These are phyloP conservation scores for Ophiostoma australiae DNA, from an alignment of 2,329 filamentous ascomycete species.

Conservation along the genomic window DNA sequence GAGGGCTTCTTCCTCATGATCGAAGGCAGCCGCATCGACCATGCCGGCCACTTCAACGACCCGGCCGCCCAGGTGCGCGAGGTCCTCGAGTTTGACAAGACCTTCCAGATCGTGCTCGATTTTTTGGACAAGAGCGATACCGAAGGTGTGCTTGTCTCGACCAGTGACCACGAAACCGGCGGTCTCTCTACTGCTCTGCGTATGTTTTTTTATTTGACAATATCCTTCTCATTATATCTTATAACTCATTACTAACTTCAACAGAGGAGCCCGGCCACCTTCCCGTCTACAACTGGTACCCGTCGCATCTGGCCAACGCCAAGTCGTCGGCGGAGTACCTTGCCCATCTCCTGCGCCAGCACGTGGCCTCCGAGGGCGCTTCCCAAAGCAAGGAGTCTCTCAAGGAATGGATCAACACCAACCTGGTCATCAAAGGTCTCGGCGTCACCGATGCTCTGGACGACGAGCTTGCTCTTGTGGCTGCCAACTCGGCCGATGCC, in stretches of 20 bases:
- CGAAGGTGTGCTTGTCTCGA: constrained; percentile 77
- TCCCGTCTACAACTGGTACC: constrained; percentile 71
- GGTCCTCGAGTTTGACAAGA: constrained; percentile 88
- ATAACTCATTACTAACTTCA: no score
- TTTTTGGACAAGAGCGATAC: constrained; percentile 72
- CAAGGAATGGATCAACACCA: constrained; percentile 60
- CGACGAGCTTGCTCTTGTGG: constrained; percentile 63
- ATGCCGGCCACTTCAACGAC: constrained; percentile 83
- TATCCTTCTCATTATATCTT: no score
- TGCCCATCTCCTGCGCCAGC: constrained; percentile 54
- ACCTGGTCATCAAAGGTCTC: constrained; percentile 64
- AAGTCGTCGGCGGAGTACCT: constrained; percentile 75
- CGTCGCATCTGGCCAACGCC: constrained; percentile 66
- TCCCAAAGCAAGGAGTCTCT: constrained; percentile 33
- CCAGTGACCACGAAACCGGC: constrained; percentile 94
- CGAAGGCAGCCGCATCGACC: constrained; percentile 92
- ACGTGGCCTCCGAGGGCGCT: constrained; percentile 43
- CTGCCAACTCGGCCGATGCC: constrained; percentile 52
- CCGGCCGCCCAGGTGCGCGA: constrained; percentile 82
- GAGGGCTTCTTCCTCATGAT: constrained; percentile 99
- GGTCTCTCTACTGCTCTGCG: constrained; percentile 77
- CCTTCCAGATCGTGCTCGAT: constrained; percentile 76
- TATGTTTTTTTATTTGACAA: constrained; percentile 38
- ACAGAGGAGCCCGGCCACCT: constrained; percentile 47
- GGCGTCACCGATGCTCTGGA: constrained; percentile 70